These are phyloP conservation scores for Penicillium freii DNA, from an alignment of 2,329 filamentous ascomycete genomes.

Conservation along the genomic window DNA sequence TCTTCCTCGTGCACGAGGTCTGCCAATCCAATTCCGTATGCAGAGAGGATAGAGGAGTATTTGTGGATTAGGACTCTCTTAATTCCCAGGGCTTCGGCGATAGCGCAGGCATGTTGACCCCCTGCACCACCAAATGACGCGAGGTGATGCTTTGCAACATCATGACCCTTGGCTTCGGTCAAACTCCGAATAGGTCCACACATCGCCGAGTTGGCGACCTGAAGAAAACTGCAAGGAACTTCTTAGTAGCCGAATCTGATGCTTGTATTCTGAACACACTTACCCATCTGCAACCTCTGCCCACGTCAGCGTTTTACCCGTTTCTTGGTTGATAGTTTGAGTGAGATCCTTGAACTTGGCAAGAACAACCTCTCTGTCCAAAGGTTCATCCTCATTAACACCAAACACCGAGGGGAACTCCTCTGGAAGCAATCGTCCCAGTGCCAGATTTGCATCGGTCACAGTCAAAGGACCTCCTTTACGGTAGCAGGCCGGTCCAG, in stretches of 20 bases:
- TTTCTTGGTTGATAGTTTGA: conserved; percentile 71
- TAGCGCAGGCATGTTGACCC: conserved; percentile 87
- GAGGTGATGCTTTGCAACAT: conserved; percentile 77
- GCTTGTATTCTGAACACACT: not conserved
- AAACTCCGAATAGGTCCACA: conserved; percentile 78
- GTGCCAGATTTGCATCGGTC: conserved; percentile 84
- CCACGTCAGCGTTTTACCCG: conserved; percentile 56
- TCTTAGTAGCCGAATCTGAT: conserved; percentile 50
- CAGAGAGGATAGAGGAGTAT: conserved; percentile 40
- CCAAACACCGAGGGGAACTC: conserved; percentile 66
- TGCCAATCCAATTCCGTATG: conserved; percentile 47
- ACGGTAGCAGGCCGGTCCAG: conserved; percentile 43
- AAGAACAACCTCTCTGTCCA: conserved; percentile 73
- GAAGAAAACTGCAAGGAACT: conserved; percentile 75
- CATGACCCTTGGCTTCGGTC: conserved; percentile 83
- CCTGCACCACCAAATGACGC: conserved; percentile 88
- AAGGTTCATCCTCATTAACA: conserved; percentile 53
- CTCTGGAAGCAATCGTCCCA: conserved; percentile 79
- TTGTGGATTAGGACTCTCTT: conserved; percentile 76
- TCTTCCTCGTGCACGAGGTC: conserved; percentile 41
- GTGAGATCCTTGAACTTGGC: conserved; percentile 72
- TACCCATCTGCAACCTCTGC: conserved; percentile 32
- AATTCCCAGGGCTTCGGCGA: conserved; percentile 77
- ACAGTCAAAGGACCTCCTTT: conserved; percentile 86
- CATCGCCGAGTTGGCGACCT: conserved; percentile 89